Conservation (phyloP, 257 asterid genomes). For the Verbascum thapsus region DNA sequence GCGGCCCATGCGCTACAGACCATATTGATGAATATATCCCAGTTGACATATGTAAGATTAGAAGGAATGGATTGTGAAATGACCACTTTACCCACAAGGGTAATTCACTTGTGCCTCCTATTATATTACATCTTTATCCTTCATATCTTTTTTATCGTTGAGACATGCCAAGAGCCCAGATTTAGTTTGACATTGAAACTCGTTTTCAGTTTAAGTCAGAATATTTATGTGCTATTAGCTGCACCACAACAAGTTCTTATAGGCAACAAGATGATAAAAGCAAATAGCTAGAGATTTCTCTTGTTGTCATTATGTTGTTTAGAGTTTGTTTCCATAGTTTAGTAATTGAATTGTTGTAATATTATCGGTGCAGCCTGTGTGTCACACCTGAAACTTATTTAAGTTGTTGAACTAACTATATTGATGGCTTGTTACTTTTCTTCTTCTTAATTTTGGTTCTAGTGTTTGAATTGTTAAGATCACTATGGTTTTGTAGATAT, state of each 20-base stretch:
- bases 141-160: slow-evolving; percentile 20
- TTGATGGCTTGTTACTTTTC: no score
- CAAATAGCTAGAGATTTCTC: slow-evolving; percentile 23
- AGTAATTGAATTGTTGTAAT: no score
- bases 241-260: slow-evolving; percentile 26
- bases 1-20: slow-evolving; percentile 69
- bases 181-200: slow-evolving; percentile 34
- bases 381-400: not conserved
- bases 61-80: slow-evolving; percentile 28
- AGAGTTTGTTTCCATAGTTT: not conserved
- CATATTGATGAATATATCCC: slow-evolving; percentile 42
- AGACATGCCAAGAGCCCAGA: slow-evolving; percentile 33
- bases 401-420: not conserved
- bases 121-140: slow-evolving; percentile 17
- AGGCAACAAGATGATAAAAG: slow-evolving; percentile 23
- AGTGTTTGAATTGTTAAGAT: no score
- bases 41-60: slow-evolving; percentile 25
- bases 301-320: slow-evolving; percentile 22
- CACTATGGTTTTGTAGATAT: no score
- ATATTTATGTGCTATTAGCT: slow-evolving; percentile 33
- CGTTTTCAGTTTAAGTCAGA: slow-evolving; percentile 28
- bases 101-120: slow-evolving; percentile 20
- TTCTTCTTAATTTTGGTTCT: no score
- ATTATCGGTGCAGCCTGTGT: no score
- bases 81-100: slow-evolving; percentile 24